Evolutionary conservation across 2,329 filamentous ascomycete species (phyloP).

Genomic region (Rutstroemia sp.): DNA sequence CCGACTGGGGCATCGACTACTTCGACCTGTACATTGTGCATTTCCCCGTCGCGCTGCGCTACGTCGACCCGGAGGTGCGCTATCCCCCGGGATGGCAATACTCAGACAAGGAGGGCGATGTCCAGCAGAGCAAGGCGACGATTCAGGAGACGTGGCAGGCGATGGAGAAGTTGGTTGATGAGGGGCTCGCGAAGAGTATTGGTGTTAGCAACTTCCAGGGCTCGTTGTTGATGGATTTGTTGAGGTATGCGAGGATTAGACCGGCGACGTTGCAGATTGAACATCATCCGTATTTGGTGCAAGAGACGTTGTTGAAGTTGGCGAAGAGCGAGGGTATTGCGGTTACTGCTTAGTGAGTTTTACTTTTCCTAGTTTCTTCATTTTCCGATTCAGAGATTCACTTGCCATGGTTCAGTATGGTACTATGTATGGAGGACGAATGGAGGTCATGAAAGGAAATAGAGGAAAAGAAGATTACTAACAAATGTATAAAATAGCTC

Average conservation of each 20-base stretch:
- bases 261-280: constrained; percentile 80
- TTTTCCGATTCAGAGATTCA: not conserved
- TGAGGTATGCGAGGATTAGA: constrained; percentile 67
- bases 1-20: constrained; percentile 80
- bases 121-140: constrained; percentile 58
- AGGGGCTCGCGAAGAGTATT: constrained; percentile 63
- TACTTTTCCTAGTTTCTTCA: not conserved
- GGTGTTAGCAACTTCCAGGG: constrained; percentile 80
- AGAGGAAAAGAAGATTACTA: not conserved
- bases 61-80: constrained; percentile 69
- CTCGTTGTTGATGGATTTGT: constrained; percentile 69
- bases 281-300: constrained; percentile 83
- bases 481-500: constrained; percentile 35
- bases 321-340: constrained; percentile 63
- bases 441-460: no score
- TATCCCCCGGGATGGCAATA: constrained; percentile 76
- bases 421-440: no score
- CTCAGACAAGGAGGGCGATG: constrained; percentile 49
- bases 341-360: constrained; percentile 62
- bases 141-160: constrained; percentile 79
- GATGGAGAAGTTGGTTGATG: constrained; percentile 67
- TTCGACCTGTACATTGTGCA: constrained; percentile 87
- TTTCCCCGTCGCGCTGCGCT: constrained; percentile 82
- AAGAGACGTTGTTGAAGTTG: constrained; percentile 62
- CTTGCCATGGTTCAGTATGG: no score